phyloP scores from a whole-genome alignment of 2,329 filamentous ascomycete genomes.

The Beauveria scarabaeidicola region DNA sequence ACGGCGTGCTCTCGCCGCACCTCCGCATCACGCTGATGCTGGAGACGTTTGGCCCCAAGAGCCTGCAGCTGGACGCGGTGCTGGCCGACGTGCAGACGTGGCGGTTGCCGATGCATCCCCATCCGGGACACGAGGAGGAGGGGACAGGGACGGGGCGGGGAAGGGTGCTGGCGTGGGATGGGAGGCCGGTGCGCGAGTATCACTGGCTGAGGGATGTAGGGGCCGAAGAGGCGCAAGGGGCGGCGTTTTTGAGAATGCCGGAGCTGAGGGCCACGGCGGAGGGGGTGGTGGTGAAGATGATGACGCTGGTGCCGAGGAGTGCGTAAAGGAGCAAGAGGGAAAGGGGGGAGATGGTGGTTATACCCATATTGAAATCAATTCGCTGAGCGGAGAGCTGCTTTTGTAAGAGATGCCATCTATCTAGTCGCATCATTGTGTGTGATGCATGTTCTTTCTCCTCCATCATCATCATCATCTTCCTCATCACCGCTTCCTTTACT shows the following conservation, averaged over 20 bases:
- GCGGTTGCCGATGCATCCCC: background rate
- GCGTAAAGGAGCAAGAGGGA: background rate
- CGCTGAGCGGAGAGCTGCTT: too few species aligned
- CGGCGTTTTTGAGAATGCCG: background rate
- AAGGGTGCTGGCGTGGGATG: conserved; percentile 4
- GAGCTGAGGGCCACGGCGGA: conserved; percentile 2
- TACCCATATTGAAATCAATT: background rate
- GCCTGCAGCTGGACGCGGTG: conserved; percentile 5
- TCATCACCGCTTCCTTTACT: background rate
- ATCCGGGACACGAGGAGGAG: background rate
- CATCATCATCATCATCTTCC: background rate
- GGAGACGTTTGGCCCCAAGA: conserved; percentile 9
- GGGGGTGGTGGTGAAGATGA: conserved; percentile 7
- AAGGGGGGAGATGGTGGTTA: background rate
- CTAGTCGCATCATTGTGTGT: too few species aligned
- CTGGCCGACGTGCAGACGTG: background rate
- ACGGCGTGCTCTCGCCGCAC: conserved; percentile 2
- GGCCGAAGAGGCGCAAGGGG: background rate
- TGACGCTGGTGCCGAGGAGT: background rate
- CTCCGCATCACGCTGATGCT: conserved; percentile 5
- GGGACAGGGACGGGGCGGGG: background rate
- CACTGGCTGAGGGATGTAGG: conserved; percentile 4
- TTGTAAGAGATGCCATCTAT: too few species aligned
- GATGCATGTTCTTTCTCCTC: too few species aligned
- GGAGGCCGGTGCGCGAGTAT: background rate